Evolutionary conservation across 2,329 filamentous ascomycete species (phyloP), one percentile per base, ranked within the genome.

Genomic region (Alternaria infectoria): DNA sequence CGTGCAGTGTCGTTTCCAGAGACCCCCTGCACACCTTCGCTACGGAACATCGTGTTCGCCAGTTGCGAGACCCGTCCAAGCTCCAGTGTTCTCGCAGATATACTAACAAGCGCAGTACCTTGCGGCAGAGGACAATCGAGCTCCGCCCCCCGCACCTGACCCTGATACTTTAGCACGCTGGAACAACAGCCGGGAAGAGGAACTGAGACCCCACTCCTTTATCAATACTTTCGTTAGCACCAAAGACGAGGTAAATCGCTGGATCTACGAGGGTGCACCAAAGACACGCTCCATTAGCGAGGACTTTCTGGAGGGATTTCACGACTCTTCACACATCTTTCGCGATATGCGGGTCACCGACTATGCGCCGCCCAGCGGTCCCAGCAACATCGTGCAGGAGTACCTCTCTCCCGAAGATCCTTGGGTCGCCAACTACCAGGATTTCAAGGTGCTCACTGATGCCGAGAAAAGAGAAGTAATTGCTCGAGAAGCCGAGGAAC

Each of bases 401-500:
- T 80, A 77, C 36, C 64, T 78, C 13, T 76, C 75, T 12, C 73
- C 74, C 1, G 64, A 70, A 23, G 75, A 77, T 54, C 59, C 65
- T 12, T 77, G 71, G 45, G 62, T 65, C 8, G 69, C 68, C 21
- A 71, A 77, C 50, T 79, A 72, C 55, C 65, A 69, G 28, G 67
- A 64, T 12, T 80, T 78, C 70, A 80, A 76, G 61, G 52, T 43
- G 2, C 70, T 80, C 4, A 69, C 61, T n/a, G 72, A 74, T 50
- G 65, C 68, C 0, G 75, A 79, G 36, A 80, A 86, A 69, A 82
- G 84, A 66, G 79, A 82, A 32, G 86, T 88, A 67, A 84, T 87
- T 70, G 78, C 82, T 51, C 77, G 82, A 57, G 84, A 87, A 69
- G 84, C 86, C 44, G 84, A 87, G 64, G 81, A 84, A 65, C 84